Evolutionary conservation across 192 early-diverging fungal species (phyloP), one percentile per base, ranked within the genome.

Genomic region (Backusella parvicylindrica): DNA sequence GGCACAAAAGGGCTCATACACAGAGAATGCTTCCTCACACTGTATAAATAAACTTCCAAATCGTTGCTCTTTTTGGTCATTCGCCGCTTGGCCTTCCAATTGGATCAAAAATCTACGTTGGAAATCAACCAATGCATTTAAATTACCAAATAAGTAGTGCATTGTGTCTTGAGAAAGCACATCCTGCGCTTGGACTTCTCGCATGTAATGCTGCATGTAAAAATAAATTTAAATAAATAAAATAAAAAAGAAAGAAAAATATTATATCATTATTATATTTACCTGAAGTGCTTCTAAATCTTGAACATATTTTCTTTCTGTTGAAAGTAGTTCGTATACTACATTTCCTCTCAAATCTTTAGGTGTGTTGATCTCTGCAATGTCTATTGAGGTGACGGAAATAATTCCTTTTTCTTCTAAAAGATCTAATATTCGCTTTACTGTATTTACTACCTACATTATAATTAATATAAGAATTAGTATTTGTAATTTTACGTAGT

Each of bases 1-100:
- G 47, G 94, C 93, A 78, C 96, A 97, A 85, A 97, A 97, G 12
- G 95, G 91, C 74, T 96, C 90, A 81, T 99, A 99, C 7, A 97
- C 91, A 26, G 88, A 86, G 71, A 93, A 96, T 13, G 86, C 86
- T 65, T 91, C 91, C 72, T 92, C 91, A 83, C 92, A 91, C 78
- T 89, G 84, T 21, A 94, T 64, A 77, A 98, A 99, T 16, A 98
- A 83, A 16, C 83, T 84, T 13, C 98, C 98, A 86, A 98, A 92
- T 49, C 93, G 86, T 82, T 99, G 96, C 47, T 99, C 96, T 56
- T 88, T 84, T n/a, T 91, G 78, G 30, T 89, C 71, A 72, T 87
- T 83, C 26, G 88, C 86, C 23, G 92, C 89, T 18, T 94, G 84
- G 26, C 90, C 88, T 84, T 99, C 98, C 75, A 99, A 80, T 40